Evolutionary conservation across 768 basidiomycete species (phyloP).

Genomic region (Russula vinacea): DNA sequence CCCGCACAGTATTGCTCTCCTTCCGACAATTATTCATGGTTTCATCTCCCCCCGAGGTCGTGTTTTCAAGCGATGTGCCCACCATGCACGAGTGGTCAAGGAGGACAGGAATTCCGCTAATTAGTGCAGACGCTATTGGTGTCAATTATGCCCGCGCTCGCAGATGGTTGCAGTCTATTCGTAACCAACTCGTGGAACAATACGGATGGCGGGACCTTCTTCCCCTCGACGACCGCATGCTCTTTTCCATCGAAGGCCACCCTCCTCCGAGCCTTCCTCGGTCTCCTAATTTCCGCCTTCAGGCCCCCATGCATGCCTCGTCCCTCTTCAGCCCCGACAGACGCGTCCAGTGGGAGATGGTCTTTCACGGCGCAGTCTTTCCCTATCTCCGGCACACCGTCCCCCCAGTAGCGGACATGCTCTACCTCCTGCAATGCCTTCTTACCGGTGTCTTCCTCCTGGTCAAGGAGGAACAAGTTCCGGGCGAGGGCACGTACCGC

Average conservation of each 20-base stretch:
- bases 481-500: slow-evolving; percentile 59
- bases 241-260: slow-evolving; percentile 74
- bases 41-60: slow-evolving; percentile 50
- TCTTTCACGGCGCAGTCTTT: slow-evolving; percentile 55
- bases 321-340: slow-evolving; percentile 85
- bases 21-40: slow-evolving; percentile 32
- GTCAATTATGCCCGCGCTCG: slow-evolving; percentile 79
- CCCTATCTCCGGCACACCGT: slow-evolving; percentile 41
- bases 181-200: slow-evolving; percentile 58
- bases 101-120: slow-evolving; percentile 75
- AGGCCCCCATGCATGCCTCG: slow-evolving; percentile 73
- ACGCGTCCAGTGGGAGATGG: slow-evolving; percentile 87
- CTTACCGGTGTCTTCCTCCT: slow-evolving; percentile 47
- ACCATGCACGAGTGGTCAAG: slow-evolving; percentile 83
- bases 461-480: slow-evolving; percentile 71
- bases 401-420: slow-evolving; percentile 40
- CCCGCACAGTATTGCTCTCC: slow-evolving; percentile 27
- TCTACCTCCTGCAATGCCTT: slow-evolving; percentile 43
- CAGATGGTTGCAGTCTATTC: slow-evolving; percentile 66
- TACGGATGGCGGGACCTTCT: slow-evolving; percentile 66
- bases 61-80: slow-evolving; percentile 75
- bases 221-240: slow-evolving; percentile 62
- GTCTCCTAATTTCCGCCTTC: slow-evolving; percentile 66
- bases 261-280: slow-evolving; percentile 72
- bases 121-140: slow-evolving; percentile 78